Conservation (phyloP, 2,329 filamentous ascomycete genomes). For the Monilinia vaccinii-corymbosi region DNA sequence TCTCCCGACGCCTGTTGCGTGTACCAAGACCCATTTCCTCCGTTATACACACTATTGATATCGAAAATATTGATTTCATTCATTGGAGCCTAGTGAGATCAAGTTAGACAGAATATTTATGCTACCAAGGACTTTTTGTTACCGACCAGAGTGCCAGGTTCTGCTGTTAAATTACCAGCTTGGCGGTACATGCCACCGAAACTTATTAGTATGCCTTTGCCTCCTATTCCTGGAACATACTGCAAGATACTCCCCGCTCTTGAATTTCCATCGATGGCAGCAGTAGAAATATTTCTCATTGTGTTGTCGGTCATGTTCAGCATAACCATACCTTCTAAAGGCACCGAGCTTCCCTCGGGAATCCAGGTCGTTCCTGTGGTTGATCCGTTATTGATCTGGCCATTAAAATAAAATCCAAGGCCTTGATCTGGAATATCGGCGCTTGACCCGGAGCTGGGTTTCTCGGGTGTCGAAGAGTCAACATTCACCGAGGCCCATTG, state of each 20-base stretch:
- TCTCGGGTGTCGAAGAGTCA: neutral
- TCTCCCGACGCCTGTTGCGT: slow-evolving; percentile 34
- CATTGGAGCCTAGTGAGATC: slow-evolving; percentile 18
- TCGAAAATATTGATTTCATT: slow-evolving; percentile 35
- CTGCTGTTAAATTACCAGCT: neutral
- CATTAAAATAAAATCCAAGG: slow-evolving; percentile 19
- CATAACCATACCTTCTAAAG: slow-evolving; percentile 34
- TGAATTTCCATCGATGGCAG: slow-evolving; percentile 27
- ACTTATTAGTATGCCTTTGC: slow-evolving; percentile 32
- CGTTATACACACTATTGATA: slow-evolving; percentile 28
- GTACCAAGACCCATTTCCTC: slow-evolving; percentile 32
- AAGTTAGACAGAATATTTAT: neutral
- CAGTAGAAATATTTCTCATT: slow-evolving; percentile 33
- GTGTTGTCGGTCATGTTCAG: slow-evolving; percentile 30
- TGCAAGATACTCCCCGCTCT: slow-evolving; percentile 32
- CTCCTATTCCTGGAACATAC: slow-evolving; percentile 31
- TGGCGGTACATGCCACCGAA: slow-evolving; percentile 29
- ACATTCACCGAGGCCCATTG: neutral
- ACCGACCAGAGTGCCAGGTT: slow-evolving; percentile 3
- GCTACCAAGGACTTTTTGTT: neutral
- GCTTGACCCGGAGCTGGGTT: slow-evolving; percentile 9
- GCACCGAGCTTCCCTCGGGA: neutral
- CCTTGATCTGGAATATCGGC: slow-evolving; percentile 12
- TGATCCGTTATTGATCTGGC: slow-evolving; percentile 11
- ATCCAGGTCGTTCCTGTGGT: neutral